phyloP scores from a whole-genome alignment of 2,329 filamentous ascomycete species.

The Proliferodiscus dingleyae region DNA sequence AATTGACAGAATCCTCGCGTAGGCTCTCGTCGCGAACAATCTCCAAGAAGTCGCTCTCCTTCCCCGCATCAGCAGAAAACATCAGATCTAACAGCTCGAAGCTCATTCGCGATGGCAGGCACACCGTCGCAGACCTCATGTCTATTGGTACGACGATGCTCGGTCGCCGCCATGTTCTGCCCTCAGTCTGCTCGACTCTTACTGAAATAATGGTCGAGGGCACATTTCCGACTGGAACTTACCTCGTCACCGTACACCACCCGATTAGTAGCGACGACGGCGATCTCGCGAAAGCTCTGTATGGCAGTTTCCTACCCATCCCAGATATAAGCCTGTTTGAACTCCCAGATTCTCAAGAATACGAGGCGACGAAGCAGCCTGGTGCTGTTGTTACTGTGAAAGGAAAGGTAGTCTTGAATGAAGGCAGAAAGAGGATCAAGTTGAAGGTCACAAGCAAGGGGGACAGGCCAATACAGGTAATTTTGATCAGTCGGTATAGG shows the following conservation, averaged over 20 bases:
- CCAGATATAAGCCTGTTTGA: conserved; percentile 67
- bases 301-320: conserved; percentile 84
- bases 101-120: conserved; percentile 92
- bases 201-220: conserved; percentile 89
- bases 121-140: conserved; percentile 93
- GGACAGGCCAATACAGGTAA: conserved; percentile 85
- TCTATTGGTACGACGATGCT: conserved; percentile 85
- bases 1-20: conserved; percentile 14
- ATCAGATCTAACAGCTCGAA: conserved; percentile 29
- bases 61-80: neutral
- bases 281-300: conserved; percentile 78
- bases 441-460: conserved; percentile 80
- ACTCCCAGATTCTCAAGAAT: conserved; percentile 57
- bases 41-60: conserved; percentile 66
- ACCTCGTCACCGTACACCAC: conserved; percentile 90
- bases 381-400: conserved; percentile 71
- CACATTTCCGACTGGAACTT: conserved; percentile 85
- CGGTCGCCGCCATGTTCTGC: conserved; percentile 84
- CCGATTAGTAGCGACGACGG: conserved; percentile 84
- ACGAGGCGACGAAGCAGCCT: conserved; percentile 63
- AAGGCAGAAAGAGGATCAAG: conserved; percentile 65
- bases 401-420: conserved; percentile 63
- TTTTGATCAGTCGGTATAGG: conserved; percentile 8
- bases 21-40: conserved; percentile 81
- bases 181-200: conserved; percentile 73